Evolutionary conservation across 805 yeast genomes (phyloP).

Genomic region (Spathaspora passalidarum): DNA sequence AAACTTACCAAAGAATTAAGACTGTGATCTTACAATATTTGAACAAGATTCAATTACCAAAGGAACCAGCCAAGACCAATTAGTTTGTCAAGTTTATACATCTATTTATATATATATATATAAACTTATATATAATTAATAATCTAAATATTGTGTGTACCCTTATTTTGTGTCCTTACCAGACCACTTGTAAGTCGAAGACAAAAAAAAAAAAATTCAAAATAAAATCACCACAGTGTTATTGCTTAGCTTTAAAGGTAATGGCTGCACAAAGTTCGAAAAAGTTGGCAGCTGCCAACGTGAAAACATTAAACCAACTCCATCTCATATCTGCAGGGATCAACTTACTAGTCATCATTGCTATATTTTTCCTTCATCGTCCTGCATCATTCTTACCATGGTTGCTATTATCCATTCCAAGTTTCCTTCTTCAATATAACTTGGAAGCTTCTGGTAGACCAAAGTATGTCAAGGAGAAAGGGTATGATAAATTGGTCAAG

Average conservation of each 20-base stretch:
- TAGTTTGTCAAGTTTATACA: neutral
- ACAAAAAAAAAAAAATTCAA: neutral
- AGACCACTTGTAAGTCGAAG: too few species aligned
- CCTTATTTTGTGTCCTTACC: neutral
- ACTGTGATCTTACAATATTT: slow-evolving; percentile 15
- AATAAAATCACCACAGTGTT: neutral
- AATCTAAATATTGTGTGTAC: neutral
- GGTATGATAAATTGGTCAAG: slow-evolving; percentile 33
- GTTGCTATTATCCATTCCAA: slow-evolving; percentile 33
- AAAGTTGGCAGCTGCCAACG: slow-evolving; percentile 46
- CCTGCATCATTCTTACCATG: slow-evolving; percentile 44
- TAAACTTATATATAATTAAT: neutral
- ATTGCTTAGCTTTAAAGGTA: neutral
- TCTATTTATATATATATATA: neutral
- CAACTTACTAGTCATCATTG: slow-evolving; percentile 37
- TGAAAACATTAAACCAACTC: slow-evolving; percentile 35
- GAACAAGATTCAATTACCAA: slow-evolving; percentile 22
- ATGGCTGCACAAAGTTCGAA: slow-evolving; percentile 62
- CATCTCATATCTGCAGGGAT: slow-evolving; percentile 32
- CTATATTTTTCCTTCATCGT: slow-evolving; percentile 38
- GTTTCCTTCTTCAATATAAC: slow-evolving; percentile 44
- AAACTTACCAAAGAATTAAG: slow-evolving; percentile 21
- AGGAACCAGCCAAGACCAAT: slow-evolving; percentile 10
- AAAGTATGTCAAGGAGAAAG: slow-evolving; percentile 33
- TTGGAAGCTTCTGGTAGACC: slow-evolving; percentile 67